Evolutionary conservation across 2,329 filamentous ascomycete genomes (phyloP), one percentile per base, ranked within the genome.

Genomic region (Aspergillus sp.): DNA sequence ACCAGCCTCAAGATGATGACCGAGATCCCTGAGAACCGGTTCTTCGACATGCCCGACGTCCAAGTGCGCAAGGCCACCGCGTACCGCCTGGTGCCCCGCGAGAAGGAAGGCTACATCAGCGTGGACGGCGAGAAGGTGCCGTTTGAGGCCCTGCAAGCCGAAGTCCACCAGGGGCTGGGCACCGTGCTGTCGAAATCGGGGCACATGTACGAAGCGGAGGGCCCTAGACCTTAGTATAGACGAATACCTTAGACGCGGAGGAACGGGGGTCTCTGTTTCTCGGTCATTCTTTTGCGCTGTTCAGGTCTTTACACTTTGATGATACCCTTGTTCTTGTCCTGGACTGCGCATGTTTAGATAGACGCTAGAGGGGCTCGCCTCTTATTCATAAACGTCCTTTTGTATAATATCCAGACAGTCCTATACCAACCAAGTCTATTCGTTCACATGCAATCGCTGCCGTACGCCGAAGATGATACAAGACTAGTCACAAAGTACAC

Each of bases 71-170:
- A 99, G 71, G 81, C 97, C 3, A 81, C 82, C n/a, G 94, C 88
- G 0, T 97, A 94, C 68, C 83, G 94, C 40, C 87, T 99, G 57
- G 86, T 87, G 3, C 94, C 94, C 0, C 85, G 83, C 49, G 75
- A 87, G 57, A 76, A 82, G 36, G 81, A 86, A 57, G 93, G 93
- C 1, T 94, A 89, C 69, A 95, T 99, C 68, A 95, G 91, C 69
- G 91, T 99, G 59, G 94, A 97, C 66, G 94, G 94, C 34, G 94
- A 99, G 74, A 81, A 83, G 49, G 80, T 96, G 2, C 88, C 91
- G 0, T 97, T 96, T 68, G 87, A 87, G 62, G 88, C 90, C 0
- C 95, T 97, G 68, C 94, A 99, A 76, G 90, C 87, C 2, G 94
- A 99, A 73, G 81, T 97, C 5, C 91, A 97, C 69, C 82, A 78